Evolutionary conservation across 1,284 basidiomycete species (phyloP).

Genomic region (Ceratobasidium papillatum): DNA sequence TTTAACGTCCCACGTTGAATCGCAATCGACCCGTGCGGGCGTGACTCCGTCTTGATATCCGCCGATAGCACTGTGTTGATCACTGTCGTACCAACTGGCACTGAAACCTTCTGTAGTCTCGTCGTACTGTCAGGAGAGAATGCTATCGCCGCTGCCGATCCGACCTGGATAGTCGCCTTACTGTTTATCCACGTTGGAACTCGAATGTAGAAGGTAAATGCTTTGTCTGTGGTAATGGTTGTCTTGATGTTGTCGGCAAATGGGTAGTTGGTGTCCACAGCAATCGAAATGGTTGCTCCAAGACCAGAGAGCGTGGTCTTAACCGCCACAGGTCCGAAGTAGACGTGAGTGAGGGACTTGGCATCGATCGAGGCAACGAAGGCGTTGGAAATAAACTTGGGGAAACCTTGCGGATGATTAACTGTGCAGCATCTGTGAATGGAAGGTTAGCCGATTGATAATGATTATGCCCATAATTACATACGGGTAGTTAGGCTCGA

Average conservation of each 20-base stretch:
- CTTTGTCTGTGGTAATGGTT: constrained; percentile 59
- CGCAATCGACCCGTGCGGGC: constrained; percentile 63
- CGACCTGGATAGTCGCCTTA: constrained; percentile 60
- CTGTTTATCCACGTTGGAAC: constrained; percentile 63
- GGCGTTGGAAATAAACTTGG: constrained; percentile 67
- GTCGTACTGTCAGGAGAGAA: constrained; percentile 55
- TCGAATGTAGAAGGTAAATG: constrained; percentile 65
- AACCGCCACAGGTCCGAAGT: constrained; percentile 64
- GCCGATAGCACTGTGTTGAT: constrained; percentile 60
- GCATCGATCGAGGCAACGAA: constrained; percentile 63
- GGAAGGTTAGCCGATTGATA: not conserved
- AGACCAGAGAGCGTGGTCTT: constrained; percentile 58
- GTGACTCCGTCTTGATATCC: constrained; percentile 59
- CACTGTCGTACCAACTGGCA: constrained; percentile 58
- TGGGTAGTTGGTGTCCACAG: constrained; percentile 63
- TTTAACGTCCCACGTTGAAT: constrained; percentile 65
- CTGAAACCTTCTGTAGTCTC: constrained; percentile 59
- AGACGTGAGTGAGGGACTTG: constrained; percentile 62
- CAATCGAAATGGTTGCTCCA: constrained; percentile 55
- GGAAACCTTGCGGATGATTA: constrained; percentile 67
- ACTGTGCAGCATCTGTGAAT: constrained; percentile 64
- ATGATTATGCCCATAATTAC: constrained; percentile 12
- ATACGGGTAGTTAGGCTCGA: constrained; percentile 54
- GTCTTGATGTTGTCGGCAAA: constrained; percentile 64
- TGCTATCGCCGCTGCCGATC: constrained; percentile 53